These are phyloP conservation scores for Cyamopsis tetragonoloba DNA, from an alignment of 306 rosid genomes.

Conservation along the genomic window DNA sequence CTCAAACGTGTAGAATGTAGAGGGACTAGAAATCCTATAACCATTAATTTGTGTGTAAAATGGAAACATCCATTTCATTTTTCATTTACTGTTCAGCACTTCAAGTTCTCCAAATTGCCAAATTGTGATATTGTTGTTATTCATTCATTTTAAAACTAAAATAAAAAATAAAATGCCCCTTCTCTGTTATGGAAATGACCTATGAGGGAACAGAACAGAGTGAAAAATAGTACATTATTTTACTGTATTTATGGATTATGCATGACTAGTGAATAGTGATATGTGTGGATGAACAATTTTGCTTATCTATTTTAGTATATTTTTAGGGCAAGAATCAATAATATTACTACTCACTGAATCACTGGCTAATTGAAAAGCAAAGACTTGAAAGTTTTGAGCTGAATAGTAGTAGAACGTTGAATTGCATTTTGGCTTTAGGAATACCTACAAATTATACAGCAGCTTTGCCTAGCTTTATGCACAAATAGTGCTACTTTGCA, in stretches of 20 bases:
- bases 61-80: conserved; percentile 26
- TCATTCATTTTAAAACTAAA: background rate
- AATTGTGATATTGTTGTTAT: background rate
- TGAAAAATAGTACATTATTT: too few species aligned
- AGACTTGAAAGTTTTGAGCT: conserved; percentile 34
- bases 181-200: background rate
- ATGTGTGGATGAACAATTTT: background rate
- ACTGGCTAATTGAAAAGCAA: conserved; percentile 33
- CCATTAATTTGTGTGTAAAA: conserved; percentile 30
- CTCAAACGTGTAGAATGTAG: conserved; percentile 28
- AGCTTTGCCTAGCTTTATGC: background rate
- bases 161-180: background rate
- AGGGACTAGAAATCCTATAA: background rate
- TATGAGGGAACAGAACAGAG: too few species aligned
- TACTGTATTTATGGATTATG: too few species aligned
- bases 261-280: background rate
- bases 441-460: conserved; percentile 21
- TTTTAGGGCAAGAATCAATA: conserved; percentile 26
- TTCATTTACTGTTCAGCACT: background rate
- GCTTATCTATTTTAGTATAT: conserved; percentile 19
- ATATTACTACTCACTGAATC: conserved; percentile 16
- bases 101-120: background rate
- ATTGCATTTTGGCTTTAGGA: conserved; percentile 13
- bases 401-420: conserved; percentile 23
- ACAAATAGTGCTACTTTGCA: too few species aligned